Conservation (phyloP, 2,329 filamentous ascomycete species). For the Colletotrichum tropicicola region DNA sequence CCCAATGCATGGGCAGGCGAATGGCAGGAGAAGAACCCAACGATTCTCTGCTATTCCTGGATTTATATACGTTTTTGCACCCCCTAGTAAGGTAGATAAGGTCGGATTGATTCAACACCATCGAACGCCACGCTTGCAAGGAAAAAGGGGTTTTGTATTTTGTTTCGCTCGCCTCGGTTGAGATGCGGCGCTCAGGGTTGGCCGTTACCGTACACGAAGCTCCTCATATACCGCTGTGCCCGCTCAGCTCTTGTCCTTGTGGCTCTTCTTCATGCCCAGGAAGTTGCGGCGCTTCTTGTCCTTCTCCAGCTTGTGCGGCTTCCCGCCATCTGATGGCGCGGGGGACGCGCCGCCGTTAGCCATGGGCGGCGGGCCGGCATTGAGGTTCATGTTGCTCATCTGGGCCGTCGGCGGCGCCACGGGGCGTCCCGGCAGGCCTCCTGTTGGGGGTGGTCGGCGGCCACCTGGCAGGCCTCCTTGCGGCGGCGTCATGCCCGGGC, state of each 20-base stretch:
- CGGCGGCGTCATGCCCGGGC: slow-evolving; percentile 36
- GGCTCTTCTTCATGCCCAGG: slow-evolving; percentile 66
- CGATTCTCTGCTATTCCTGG: too few species aligned
- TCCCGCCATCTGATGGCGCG: slow-evolving; percentile 43
- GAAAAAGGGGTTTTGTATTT: neutral
- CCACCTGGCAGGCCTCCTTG: slow-evolving; percentile 33
- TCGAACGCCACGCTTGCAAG: slow-evolving; percentile 18
- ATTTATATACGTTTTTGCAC: neutral
- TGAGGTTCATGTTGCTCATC: slow-evolving; percentile 65
- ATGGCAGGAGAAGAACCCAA: too few species aligned
- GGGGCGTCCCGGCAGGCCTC: slow-evolving; percentile 47
- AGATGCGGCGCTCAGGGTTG: too few species aligned
- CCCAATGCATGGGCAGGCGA: too few species aligned
- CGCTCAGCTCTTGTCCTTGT: slow-evolving; percentile 28
- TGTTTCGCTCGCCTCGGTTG: neutral
- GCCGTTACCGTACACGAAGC: neutral
- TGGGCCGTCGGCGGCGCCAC: slow-evolving; percentile 59
- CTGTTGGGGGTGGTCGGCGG: slow-evolving; percentile 33
- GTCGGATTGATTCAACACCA: neutral
- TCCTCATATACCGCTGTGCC: neutral
- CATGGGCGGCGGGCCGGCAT: slow-evolving; percentile 37
- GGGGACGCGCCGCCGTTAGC: slow-evolving; percentile 31
- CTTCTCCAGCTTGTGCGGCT: slow-evolving; percentile 64
- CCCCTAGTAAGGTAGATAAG: neutral
- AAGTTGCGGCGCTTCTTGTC: slow-evolving; percentile 71